Evolutionary conservation across 495 filamentous ascomycete species (phyloP).

Genomic region (Tuber magnatum): DNA sequence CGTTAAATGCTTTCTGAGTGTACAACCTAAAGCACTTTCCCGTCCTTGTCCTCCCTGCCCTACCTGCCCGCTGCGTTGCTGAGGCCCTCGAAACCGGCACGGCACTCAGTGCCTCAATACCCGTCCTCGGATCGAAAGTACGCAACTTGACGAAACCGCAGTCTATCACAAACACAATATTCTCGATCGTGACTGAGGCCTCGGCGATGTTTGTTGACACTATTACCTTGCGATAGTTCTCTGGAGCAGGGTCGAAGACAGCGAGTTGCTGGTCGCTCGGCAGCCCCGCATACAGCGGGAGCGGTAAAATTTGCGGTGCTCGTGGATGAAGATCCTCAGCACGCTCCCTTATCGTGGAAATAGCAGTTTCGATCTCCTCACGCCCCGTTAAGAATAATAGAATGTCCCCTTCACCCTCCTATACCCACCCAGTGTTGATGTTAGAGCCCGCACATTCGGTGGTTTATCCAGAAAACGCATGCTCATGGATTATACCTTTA

Average conservation of each 20-base stretch:
- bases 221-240: conserved; percentile 82
- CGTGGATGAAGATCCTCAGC: conserved; percentile 65
- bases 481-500: conserved; percentile 53
- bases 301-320: conserved; percentile 60
- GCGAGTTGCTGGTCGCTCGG: conserved; percentile 85
- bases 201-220: conserved; percentile 96
- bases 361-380: conserved; percentile 81
- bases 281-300: conserved; percentile 85
- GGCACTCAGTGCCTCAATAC: conserved; percentile 86
- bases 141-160: conserved; percentile 86
- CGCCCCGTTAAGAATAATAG: conserved; percentile 87
- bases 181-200: conserved; percentile 88
- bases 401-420: conserved; percentile 67
- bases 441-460: neutral
- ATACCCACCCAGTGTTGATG: conserved; percentile 16
- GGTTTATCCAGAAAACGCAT: neutral
- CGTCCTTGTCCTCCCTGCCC: conserved; percentile 83
- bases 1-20: conserved; percentile 65
- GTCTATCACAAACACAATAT: conserved; percentile 88
- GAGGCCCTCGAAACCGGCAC: conserved; percentile 87
- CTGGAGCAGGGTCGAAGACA: conserved; percentile 80
- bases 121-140: conserved; percentile 75
- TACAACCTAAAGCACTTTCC: conserved; percentile 95
- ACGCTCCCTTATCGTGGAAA: conserved; percentile 72
- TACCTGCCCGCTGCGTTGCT: conserved; percentile 82